These are phyloP conservation scores for Phytophthora rubi DNA, from an alignment of 352 stramenopile genomes.

Conservation along the genomic window DNA sequence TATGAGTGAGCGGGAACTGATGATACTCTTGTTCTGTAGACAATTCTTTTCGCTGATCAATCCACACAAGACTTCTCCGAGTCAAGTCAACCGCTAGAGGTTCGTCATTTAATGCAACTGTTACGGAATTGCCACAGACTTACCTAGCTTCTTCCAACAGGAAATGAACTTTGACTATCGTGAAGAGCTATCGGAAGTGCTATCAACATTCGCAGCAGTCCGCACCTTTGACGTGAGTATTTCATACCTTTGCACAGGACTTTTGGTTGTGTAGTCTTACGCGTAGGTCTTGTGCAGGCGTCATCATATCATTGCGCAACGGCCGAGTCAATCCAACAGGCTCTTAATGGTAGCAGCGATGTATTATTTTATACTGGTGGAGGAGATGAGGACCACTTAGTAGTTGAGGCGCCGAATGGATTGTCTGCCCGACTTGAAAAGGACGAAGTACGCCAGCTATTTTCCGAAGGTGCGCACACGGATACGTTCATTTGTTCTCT, in stretches of 20 bases:
- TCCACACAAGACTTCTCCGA: conserved; percentile 33
- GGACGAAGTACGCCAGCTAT: conserved; percentile 35
- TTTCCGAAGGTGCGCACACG: conserved; percentile 34
- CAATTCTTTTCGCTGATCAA: conserved; percentile 39
- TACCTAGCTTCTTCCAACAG: conserved; percentile 3
- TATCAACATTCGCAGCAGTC: conserved; percentile 50
- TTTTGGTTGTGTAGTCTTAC: background rate
- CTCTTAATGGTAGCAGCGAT: conserved; percentile 38
- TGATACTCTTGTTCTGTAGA: conserved; percentile 19
- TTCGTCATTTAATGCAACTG: conserved; percentile 6
- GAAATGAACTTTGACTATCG: conserved; percentile 43
- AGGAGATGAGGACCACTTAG: conserved; percentile 41
- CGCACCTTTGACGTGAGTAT: conserved; percentile 48
- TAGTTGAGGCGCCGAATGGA: conserved; percentile 43
- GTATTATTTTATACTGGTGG: conserved; percentile 54
- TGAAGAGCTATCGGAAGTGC: conserved; percentile 60
- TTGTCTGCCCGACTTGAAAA: conserved; percentile 40
- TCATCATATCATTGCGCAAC: conserved; percentile 48
- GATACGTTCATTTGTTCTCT: background rate
- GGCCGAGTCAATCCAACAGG: conserved; percentile 35
- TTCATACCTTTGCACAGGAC: background rate
- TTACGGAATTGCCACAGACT: background rate
- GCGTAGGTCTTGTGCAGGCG: conserved; percentile 17
- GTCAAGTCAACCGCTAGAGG: conserved; percentile 35
- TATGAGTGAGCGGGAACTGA: background rate